Evolutionary conservation across 2,329 filamentous ascomycete genomes (phyloP).

Genomic region (Trichoderma sp.): DNA sequence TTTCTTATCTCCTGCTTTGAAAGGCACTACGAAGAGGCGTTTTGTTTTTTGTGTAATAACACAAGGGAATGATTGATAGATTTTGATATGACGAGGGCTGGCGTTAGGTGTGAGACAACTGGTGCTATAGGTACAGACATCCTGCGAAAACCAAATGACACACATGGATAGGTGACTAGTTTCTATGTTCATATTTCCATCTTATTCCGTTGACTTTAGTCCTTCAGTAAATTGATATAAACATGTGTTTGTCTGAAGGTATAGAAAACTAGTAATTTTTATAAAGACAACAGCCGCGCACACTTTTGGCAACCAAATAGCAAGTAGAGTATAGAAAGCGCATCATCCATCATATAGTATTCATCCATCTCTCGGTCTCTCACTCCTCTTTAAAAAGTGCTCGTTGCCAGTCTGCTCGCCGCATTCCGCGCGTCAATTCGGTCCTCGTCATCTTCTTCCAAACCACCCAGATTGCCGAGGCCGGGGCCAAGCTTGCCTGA

Average conservation of each 20-base stretch:
- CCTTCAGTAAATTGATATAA: constrained; percentile 11
- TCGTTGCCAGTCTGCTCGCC: constrained; percentile 88
- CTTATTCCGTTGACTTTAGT: constrained; percentile 2
- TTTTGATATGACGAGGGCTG: constrained; percentile 5
- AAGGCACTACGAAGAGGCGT: not conserved
- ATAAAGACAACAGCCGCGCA: not conserved
- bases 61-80: constrained; percentile 7
- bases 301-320: not conserved
- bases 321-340: not conserved
- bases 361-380: not conserved
- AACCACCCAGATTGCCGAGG: constrained; percentile 52
- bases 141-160: not conserved
- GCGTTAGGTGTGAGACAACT: not conserved
- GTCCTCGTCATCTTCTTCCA: constrained; percentile 88
- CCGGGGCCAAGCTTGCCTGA: constrained; percentile 44
- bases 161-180: not conserved
- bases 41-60: not conserved
- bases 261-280: constrained; percentile 5
- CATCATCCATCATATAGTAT: not conserved
- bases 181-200: not conserved
- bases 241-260: constrained; percentile 5
- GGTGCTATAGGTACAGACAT: not conserved
- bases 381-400: constrained; percentile 70
- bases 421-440: constrained; percentile 94
- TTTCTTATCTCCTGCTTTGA: not conserved